Evolutionary conservation across 2,329 filamentous ascomycete species (phyloP).

Genomic region (Emydomyces testavorans): DNA sequence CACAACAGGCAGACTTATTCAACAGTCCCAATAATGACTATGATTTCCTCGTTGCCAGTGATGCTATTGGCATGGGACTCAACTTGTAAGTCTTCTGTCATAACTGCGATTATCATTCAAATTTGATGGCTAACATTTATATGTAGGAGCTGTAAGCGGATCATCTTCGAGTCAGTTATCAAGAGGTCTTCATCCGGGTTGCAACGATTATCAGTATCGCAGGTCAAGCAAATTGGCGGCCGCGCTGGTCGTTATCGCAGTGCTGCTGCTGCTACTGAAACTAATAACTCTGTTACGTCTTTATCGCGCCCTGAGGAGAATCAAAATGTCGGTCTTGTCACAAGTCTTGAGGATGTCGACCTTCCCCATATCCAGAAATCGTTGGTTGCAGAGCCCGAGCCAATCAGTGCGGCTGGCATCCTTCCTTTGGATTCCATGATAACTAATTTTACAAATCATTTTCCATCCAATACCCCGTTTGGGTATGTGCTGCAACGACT

Average conservation of each 20-base stretch:
- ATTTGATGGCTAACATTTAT: slow-evolving; percentile 13
- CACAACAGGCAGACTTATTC: slow-evolving; percentile 82
- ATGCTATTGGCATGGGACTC: slow-evolving; percentile 94
- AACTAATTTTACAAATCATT: slow-evolving; percentile 68
- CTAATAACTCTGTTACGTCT: slow-evolving; percentile 8
- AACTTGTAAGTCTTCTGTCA: slow-evolving; percentile 53
- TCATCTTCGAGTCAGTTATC: slow-evolving; percentile 68
- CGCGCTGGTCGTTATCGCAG: slow-evolving; percentile 78
- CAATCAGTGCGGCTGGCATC: slow-evolving; percentile 60
- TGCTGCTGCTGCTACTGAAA: slow-evolving; percentile 42
- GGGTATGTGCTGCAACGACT: slow-evolving; percentile 70
- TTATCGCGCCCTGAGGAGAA: slow-evolving; percentile 7
- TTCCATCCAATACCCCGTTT: slow-evolving; percentile 68
- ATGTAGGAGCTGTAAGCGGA: slow-evolving; percentile 61
- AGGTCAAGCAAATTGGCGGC: slow-evolving; percentile 90
- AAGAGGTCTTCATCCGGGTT: slow-evolving; percentile 57
- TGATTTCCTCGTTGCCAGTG: slow-evolving; percentile 84
- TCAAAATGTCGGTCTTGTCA: slow-evolving; percentile 57
- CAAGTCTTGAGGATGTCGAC: slow-evolving; percentile 62
- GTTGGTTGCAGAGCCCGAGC: slow-evolving; percentile 52
- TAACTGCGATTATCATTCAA: not conserved
- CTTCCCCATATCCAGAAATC: slow-evolving; percentile 50
- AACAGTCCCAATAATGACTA: slow-evolving; percentile 95
- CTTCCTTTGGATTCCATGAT: slow-evolving; percentile 59
- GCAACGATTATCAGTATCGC: slow-evolving; percentile 54